Base-by-base conservation (phyloP, 2,329 filamentous ascomycete genomes). In the Exophiala sp. region DNA sequence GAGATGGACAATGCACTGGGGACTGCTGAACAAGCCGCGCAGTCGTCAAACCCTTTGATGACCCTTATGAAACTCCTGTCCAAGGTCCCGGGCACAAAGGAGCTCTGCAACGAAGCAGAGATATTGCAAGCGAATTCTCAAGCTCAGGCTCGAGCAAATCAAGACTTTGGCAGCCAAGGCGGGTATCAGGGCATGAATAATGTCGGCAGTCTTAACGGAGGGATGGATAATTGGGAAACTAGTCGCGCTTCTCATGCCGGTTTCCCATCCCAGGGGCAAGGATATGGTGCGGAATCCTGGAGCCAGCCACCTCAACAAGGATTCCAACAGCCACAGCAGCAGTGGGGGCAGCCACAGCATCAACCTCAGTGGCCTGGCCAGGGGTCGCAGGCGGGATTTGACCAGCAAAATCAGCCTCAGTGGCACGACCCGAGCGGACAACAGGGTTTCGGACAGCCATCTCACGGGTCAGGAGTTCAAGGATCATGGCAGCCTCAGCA, bases 1-100 rank as follows among this genome's bases (percentile, higher is more conserved):
- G 84, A 91, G 66, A 81, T 91, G 61, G 84, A 93, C 58, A 69
- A 83, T 55, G 85, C 83, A 2, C 75, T 93, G 39, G 81, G 83
- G 57, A 83, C 83, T 56, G 86, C 86, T 8, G 77, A 81, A 68
- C 74, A 73, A 16, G 65, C 67, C 37, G 70, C 73, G 6, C 59
- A 65, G 18, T 67, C 68, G 7, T 70, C 68, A 23, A 66, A 65
- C 21, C 67, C 70, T 2, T 46, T 79, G 66, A 68, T 68, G 32
- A 79, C 84, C 48, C 82, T 97, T 56, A 83, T 86, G 43, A 80
- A 83, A 22, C 76, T 93, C 2, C 69, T 96, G 18, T 75, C 78
- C 39, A 84, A 91, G 63, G 76, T 97, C 2, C 91, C 91, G 1
- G 82, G 71, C n/a, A 85, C 80, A 43, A 77, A 73, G 41, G 82